These are phyloP conservation scores for Grifola frondosa DNA, from an alignment of 1,284 basidiomycete species.

Conservation along the genomic window DNA sequence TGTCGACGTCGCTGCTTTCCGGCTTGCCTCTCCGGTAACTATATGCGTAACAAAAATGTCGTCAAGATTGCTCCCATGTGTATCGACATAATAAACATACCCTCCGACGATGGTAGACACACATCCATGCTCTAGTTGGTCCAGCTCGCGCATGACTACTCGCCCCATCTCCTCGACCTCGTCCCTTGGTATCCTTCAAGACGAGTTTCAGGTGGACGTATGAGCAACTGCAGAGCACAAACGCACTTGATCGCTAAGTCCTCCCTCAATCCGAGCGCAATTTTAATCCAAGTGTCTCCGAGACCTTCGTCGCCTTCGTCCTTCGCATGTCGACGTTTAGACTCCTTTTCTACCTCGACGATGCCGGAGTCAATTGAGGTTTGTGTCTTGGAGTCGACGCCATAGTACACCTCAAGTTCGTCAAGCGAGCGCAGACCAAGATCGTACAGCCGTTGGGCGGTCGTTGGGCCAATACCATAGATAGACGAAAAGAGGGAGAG, in stretches of 20 bases:
- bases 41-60: neutral
- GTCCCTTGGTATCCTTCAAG: constrained; percentile 53
- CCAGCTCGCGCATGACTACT: constrained; percentile 57
- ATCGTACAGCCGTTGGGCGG: constrained; percentile 60
- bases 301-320: constrained; percentile 19
- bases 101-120: constrained; percentile 70
- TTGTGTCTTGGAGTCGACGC: constrained; percentile 37
- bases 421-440: constrained; percentile 58
- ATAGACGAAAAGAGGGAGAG: constrained; percentile 61
- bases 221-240: neutral
- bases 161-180: constrained; percentile 70
- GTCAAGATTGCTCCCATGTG: constrained; percentile 1
- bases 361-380: neutral
- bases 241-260: constrained; percentile 46
- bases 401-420: constrained; percentile 66
- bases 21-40: constrained; percentile 78
- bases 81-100: constrained; percentile 36
- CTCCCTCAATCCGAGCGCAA: constrained; percentile 49
- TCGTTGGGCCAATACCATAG: constrained; percentile 72
- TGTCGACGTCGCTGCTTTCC: constrained; percentile 75
- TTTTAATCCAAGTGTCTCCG: constrained; percentile 41
- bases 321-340: constrained; percentile 13
- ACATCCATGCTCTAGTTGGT: constrained; percentile 56
- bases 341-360: constrained; percentile 19
- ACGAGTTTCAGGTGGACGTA: too few species aligned